Conservation (phyloP, 225 moss, liverwort and hornwort species). For the Pseudisothecium myosuroides region DNA sequence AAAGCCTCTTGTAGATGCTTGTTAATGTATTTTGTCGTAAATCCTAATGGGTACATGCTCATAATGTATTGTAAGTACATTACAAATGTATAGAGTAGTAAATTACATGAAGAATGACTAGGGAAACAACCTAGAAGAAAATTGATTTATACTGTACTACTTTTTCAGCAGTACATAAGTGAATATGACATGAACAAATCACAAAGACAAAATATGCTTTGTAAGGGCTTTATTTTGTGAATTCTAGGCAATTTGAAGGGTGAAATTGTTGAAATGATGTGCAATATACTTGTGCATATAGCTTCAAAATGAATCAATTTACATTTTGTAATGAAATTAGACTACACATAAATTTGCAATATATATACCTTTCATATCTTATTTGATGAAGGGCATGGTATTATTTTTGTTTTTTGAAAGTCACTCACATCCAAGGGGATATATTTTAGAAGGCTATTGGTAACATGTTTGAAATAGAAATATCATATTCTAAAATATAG, state of each 20-base stretch:
- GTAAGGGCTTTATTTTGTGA: neutral
- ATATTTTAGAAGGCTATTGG: neutral
- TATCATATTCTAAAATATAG: neutral
- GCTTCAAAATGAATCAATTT: neutral
- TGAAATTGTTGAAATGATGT: neutral
- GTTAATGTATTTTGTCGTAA: neutral
- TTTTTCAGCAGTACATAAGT: fast-evolving
- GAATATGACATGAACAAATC: neutral
- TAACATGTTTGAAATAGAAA: neutral
- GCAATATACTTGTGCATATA: neutral
- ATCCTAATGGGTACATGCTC: neutral
- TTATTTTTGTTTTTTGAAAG: neutral
- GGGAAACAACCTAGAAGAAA: too few relatives aligned
- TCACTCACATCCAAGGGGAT: fast-evolving
- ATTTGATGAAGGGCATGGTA: fast-evolving
- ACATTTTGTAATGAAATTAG: neutral
- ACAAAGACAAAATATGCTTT: neutral
- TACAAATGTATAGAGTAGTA: too few relatives aligned
- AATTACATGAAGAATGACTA: too few relatives aligned
- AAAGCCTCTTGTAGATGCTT: neutral
- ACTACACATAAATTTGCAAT: neutral
- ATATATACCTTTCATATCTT: neutral
- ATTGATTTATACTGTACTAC: too few relatives aligned
- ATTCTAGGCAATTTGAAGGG: neutral
- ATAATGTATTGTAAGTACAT: neutral